Base-by-base conservation (phyloP, 2,329 filamentous ascomycete genomes). In the Colletotrichum liaoningense region DNA sequence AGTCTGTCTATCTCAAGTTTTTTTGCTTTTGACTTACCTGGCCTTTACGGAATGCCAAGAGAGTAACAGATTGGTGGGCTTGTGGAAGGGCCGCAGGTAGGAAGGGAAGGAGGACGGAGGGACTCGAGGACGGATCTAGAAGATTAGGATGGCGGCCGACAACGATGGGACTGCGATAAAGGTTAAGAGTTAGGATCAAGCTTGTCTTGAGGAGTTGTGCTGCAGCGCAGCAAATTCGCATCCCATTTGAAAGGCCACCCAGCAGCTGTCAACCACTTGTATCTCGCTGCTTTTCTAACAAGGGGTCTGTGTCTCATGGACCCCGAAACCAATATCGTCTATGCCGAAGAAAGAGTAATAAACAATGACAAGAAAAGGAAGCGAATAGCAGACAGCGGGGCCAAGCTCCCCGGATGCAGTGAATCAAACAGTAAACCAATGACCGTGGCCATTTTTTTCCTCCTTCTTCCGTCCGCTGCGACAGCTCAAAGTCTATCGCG, bases 141-240 rank as follows among this genome's bases (percentile, higher is more conserved):
- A 4, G 19, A 49, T 49, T 11, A 49, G 19, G 19, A 22, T 22
- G 19, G 42, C 19, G 42, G 42, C 19, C 19, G 19, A 22, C 42
- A 49, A 49, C 42, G 42, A 49, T 42, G 19, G 30, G 22, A 28
- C 30, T 55, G 49, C 49, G 49, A n/a, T 35, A 3, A 55, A n/a
- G 33, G 7, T 56, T 57, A 16, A 56, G 52, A 46, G 35, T 56
- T 54, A 57, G 62, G 6, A 19, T 30, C 33, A 24, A 38, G 52
- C 28, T 11, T 46, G 38, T 57, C 12, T 33, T 57, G 63, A 35
- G 24, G 52, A 42, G 52, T 57, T 56, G 52, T 30, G 63, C 63
- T 57, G 63, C 63, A 28, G 33, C 19, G 52, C 49, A 65, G 49
- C 63, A 65, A 57, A 30, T 54, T 52, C 63, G 56, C 42, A 57